Percentiles rank a stretch among this genome's conserved stretches.
phyloP scores from a whole-genome alignment of 495 filamentous ascomycete species.

The Apiosordaria backusii region DNA sequence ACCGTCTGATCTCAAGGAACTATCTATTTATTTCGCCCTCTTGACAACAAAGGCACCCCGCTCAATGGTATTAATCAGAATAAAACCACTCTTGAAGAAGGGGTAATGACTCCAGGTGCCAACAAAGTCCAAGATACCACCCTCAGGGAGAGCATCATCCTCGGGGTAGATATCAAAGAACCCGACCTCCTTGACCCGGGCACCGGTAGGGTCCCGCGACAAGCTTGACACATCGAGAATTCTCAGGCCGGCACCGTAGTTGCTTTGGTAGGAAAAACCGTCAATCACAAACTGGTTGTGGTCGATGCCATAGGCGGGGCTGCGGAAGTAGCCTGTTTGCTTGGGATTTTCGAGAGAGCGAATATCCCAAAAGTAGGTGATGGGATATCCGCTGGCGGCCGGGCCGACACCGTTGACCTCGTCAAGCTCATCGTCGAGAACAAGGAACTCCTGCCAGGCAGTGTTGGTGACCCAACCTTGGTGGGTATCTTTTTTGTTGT shows the following conservation, averaged over 20 bases:
- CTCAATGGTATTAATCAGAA: conserved; percentile 56
- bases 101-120: conserved; percentile 53
- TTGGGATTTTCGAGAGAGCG: conserved; percentile 43
- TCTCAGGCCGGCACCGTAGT: conserved; percentile 52
- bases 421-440: conserved; percentile 57
- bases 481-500: conserved; percentile 32
- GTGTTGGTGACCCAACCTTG: conserved; percentile 54
- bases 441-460: conserved; percentile 40
- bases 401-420: conserved; percentile 43
- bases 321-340: conserved; percentile 50
- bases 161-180: conserved; percentile 56
- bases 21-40: conserved; percentile 9
- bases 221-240: conserved; percentile 49
- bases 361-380: conserved; percentile 56
- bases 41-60: conserved; percentile 50
- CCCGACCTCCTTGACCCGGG: conserved; percentile 44
- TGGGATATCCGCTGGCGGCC: conserved; percentile 39
- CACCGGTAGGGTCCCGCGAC: conserved; percentile 32
- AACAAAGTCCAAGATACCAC: conserved; percentile 42
- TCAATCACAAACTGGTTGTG: conserved; percentile 55
- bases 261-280: conserved; percentile 49
- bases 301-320: conserved; percentile 43
- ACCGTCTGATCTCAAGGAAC: background rate
- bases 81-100: conserved; percentile 49
- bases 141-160: conserved; percentile 44